phyloP scores from a whole-genome alignment of 2,329 filamentous ascomycete genomes.

The Colletotrichum sp. region DNA sequence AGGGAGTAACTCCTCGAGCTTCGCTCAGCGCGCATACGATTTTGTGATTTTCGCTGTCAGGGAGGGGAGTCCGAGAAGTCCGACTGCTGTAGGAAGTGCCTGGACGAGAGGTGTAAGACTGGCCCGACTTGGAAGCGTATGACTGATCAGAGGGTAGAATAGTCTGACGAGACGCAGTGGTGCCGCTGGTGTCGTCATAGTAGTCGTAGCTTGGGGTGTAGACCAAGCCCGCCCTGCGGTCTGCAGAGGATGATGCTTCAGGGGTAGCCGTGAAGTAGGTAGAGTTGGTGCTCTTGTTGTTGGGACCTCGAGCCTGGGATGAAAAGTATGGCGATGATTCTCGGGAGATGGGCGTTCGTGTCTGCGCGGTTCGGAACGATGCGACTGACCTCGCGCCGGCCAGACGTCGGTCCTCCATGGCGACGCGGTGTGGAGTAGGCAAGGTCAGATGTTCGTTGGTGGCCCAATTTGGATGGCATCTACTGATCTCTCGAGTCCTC shows the following conservation, averaged over 20 bases:
- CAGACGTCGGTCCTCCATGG: not conserved
- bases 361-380: not conserved
- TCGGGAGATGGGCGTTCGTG: not conserved
- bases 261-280: not conserved
- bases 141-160: not conserved
- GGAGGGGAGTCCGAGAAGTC: constrained; percentile 49
- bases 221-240: not conserved
- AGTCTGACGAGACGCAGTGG: not conserved
- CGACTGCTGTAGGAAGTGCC: constrained; percentile 47
- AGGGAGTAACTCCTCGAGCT: constrained; percentile 84
- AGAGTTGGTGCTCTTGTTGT: not conserved
- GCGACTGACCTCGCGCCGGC: not conserved
- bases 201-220: not conserved
- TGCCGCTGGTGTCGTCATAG: not conserved
- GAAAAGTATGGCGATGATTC: constrained; percentile 1
- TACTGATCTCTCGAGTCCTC: not conserved
- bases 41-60: constrained; percentile 61
- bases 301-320: not conserved
- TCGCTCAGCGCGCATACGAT: constrained; percentile 90
- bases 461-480: not conserved
- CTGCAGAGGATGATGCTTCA: not conserved
- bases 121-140: not conserved
- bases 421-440: not conserved
- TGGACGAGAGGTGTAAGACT: constrained; percentile 26
- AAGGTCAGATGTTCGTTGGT: not conserved